Conservation (phyloP, 1,139 yeast genomes). For the Citeromyces hawaiiensis region DNA sequence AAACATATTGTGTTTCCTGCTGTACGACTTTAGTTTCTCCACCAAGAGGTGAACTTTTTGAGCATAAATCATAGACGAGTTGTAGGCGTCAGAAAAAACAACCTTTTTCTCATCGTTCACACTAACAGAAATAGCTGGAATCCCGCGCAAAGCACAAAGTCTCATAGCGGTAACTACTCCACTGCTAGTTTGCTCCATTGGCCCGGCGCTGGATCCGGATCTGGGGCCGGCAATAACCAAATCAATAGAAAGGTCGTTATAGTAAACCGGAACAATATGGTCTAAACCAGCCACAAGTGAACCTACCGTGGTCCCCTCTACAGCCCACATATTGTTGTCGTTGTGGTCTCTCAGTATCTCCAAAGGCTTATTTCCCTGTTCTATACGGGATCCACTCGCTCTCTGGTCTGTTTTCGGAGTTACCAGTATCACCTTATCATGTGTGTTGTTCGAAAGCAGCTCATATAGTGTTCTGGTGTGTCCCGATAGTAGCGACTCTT, state of each 20-base stretch:
- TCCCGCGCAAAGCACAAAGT: conserved; percentile 15
- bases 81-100: background rate
- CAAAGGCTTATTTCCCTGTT: background rate
- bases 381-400: background rate
- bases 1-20: background rate
- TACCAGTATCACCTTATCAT: conserved; percentile 4
- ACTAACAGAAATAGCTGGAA: conserved; percentile 17
- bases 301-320: conserved; percentile 21
- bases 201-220: conserved; percentile 16
- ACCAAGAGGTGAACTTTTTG: conserved; percentile 1
- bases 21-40: background rate
- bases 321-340: conserved; percentile 24
- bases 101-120: background rate
- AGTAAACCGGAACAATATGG: conserved; percentile 19
- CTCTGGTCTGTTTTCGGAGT: conserved; percentile 2
- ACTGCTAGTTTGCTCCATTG: conserved; percentile 8
- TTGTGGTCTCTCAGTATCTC: background rate
- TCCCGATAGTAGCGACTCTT: conserved; percentile 2
- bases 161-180: conserved; percentile 10
- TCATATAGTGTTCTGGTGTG: conserved; percentile 2
- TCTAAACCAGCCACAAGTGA: conserved; percentile 21
- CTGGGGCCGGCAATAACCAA: conserved; percentile 28
- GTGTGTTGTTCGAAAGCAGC: background rate
- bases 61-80: conserved; percentile 1
- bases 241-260: conserved; percentile 22